phyloP scores from a whole-genome alignment of 2,329 filamentous ascomycete genomes.

The Pezicula neosporulosa region DNA sequence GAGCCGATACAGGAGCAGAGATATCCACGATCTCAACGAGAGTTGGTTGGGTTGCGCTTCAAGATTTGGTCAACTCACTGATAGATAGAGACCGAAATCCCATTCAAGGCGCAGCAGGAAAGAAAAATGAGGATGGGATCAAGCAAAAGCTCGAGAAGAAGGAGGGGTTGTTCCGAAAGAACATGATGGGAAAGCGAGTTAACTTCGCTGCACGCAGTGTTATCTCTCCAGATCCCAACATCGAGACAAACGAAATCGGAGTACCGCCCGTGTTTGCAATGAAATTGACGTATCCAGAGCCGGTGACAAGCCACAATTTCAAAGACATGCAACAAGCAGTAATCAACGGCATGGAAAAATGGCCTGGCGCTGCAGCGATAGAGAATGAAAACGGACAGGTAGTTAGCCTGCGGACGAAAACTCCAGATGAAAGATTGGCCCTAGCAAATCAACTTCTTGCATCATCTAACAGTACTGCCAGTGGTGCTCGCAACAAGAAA shows the following conservation, averaged over 20 bases:
- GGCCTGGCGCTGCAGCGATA: slow-evolving; percentile 91
- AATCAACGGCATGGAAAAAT: slow-evolving; percentile 88
- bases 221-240: slow-evolving; percentile 97
- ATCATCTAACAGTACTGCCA: slow-evolving; percentile 70
- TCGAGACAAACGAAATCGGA: slow-evolving; percentile 98
- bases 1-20: slow-evolving; percentile 43
- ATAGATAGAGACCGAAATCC: slow-evolving; percentile 89
- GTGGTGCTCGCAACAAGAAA: slow-evolving; percentile 85
- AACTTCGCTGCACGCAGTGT: slow-evolving; percentile 97
- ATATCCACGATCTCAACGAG: slow-evolving; percentile 75
- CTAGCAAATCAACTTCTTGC: slow-evolving; percentile 91
- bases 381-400: slow-evolving; percentile 95
- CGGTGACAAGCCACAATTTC: slow-evolving; percentile 96
- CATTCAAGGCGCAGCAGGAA: slow-evolving; percentile 71
- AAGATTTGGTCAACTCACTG: slow-evolving; percentile 88
- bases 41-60: slow-evolving; percentile 81
- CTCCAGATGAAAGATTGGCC: slow-evolving; percentile 79
- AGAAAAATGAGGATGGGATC: slow-evolving; percentile 85
- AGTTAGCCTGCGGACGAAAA: slow-evolving; percentile 83
- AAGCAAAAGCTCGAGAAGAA: slow-evolving; percentile 99
- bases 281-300: slow-evolving; percentile 94
- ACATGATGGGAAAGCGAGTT: slow-evolving; percentile 99
- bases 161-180: slow-evolving; percentile 95
- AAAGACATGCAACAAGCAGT: slow-evolving; percentile 94
- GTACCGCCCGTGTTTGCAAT: slow-evolving; percentile 97